A percentile compares a stretch with the other conserved stretches of the same genome.
These are phyloP conservation scores for Thamnidium elegans DNA, from an alignment of 192 early-diverging fungal species.

Conservation along the genomic window DNA sequence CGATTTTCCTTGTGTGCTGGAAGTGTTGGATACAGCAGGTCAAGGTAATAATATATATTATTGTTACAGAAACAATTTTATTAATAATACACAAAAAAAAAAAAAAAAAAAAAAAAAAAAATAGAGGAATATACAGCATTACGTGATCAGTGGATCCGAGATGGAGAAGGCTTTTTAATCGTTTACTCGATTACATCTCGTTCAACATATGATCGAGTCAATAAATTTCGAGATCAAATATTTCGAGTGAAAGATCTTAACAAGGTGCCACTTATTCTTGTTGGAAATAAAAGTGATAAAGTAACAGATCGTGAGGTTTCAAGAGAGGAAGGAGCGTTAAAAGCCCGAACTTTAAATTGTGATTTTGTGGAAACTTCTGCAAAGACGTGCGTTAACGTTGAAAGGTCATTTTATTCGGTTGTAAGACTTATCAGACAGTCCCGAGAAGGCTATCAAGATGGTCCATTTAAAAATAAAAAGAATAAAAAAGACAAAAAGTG, in stretches of 20 bases:
- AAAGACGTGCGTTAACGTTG: constrained; percentile 85
- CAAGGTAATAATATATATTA: constrained; percentile 41
- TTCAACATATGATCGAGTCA: constrained; percentile 77
- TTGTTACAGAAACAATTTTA: not conserved
- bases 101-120: too few relatives aligned
- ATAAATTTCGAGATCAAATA: constrained; percentile 79
- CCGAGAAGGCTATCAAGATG: constrained; percentile 31
- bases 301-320: constrained; percentile 74
- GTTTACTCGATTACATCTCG: constrained; percentile 84
- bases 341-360: constrained; percentile 67
- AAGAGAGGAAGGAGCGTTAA: constrained; percentile 67
- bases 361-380: constrained; percentile 84
- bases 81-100: constrained; percentile 3
- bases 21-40: constrained; percentile 96
- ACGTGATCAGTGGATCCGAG: constrained; percentile 73
- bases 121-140: constrained; percentile 72
- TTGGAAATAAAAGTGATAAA: constrained; percentile 89
- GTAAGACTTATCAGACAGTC: constrained; percentile 67
- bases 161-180: constrained; percentile 81
- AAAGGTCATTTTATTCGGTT: constrained; percentile 74
- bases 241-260: constrained; percentile 79
- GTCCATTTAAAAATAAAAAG: constrained; percentile 6
- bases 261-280: constrained; percentile 77
- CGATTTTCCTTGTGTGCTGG: constrained; percentile 91
- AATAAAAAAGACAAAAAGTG: constrained; percentile 16